Evolutionary conservation across 805 yeast species (phyloP).

Genomic region (Saturnispora mendoncae): DNA sequence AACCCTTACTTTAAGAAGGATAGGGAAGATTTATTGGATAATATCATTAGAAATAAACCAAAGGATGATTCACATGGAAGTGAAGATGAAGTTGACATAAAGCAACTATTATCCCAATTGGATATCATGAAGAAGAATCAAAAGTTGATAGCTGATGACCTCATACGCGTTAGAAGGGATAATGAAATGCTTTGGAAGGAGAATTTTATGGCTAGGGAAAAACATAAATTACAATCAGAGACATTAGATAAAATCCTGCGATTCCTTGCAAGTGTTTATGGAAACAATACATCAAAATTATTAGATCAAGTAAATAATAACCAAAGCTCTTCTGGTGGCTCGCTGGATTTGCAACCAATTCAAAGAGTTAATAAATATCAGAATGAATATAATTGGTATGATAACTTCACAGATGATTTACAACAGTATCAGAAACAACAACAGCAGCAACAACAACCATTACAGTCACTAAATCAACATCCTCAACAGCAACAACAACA

Average conservation of each 20-base stretch:
- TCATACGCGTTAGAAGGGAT: conserved; percentile 74
- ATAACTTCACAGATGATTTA: background rate
- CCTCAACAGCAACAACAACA: conserved; percentile 9
- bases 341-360: conserved; percentile 4
- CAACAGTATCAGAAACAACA: conserved; percentile 1
- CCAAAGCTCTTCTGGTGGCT: background rate
- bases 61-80: conserved; percentile 32
- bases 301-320: conserved; percentile 23
- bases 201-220: conserved; percentile 71
- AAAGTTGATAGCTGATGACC: conserved; percentile 71
- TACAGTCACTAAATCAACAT: conserved; percentile 1
- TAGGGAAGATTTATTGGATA: conserved; percentile 76
- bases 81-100: conserved; percentile 38
- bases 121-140: conserved; percentile 74
- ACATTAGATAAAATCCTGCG: conserved; percentile 81
- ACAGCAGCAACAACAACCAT: conserved; percentile 10
- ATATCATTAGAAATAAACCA: conserved; percentile 68
- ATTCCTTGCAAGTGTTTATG: conserved; percentile 77
- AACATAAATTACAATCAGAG: conserved; percentile 77
- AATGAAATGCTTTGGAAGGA: conserved; percentile 91
- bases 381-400: conserved; percentile 1
- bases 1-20: conserved; percentile 71
- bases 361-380: conserved; percentile 2
- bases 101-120: conserved; percentile 55
- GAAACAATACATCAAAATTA: conserved; percentile 43